Base-by-base conservation (phyloP, 179 eudicot genomes). In the Silene noctiflora region DNA sequence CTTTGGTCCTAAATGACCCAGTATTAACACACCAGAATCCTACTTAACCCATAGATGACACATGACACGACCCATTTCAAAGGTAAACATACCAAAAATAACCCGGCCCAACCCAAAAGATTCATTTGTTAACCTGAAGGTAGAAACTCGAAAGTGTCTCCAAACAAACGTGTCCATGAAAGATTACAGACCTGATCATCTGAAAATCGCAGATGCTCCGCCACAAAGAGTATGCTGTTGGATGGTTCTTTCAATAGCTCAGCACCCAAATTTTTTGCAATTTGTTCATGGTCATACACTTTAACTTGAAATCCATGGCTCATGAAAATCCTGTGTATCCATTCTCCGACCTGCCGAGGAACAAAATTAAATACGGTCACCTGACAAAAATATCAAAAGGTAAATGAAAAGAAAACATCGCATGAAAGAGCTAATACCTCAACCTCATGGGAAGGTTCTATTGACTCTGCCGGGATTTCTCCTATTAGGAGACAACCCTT, bases 141-240 rank as follows among this genome's bases (percentile, higher is more conserved):
- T 0, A 39, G 46, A 39, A 39, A 39, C 11, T 39, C 11, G 46
- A 39, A 39, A 39, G 11, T 39, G 46, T 8, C 46, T 39, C 1
- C 10, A 39, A 39, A 39, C 11, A 39, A 0, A 62, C 21, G 1
- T 39, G 63, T 66, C 39, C 58, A 71, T 4, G 17, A 39, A 64
- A 39, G 53, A 10, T 35, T 35, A 66, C 16, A 66, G 46, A 89
- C 97, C 97, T 94, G 92, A 84, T 89, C 90, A 84, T 94, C 97
- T 71, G 98, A 94, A 85, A 83, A 86, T 70, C 93, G 85, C 76
- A 89, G 81, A 75, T 92, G 96, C 76, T 92, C 88, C 17, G 96
- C 97, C 61, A 86, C 83, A 74, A 94, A 90, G 75, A 87, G 86
- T 42, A 88, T 59, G 71, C 55, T 76, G 72, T 75, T 44, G 72